Evolutionary conservation across 768 basidiomycete genomes (phyloP).

Genomic region (Obba rivulosa): DNA sequence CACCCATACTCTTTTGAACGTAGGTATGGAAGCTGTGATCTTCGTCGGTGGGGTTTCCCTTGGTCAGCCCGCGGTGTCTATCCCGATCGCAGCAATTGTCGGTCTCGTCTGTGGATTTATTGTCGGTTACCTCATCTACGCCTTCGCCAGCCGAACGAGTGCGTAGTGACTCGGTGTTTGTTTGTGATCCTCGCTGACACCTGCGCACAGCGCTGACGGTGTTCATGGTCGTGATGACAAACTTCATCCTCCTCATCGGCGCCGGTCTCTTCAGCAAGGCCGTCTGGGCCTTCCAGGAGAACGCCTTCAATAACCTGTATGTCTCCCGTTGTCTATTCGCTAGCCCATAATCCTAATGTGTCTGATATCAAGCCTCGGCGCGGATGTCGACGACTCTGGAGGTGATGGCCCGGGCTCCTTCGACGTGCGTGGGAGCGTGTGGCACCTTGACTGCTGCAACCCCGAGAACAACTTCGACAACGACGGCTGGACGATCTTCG

Average conservation of each 20-base stretch:
- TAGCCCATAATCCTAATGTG: background rate
- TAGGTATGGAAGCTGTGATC: constrained; percentile 83
- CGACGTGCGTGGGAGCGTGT: constrained; percentile 76
- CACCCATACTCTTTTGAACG: background rate
- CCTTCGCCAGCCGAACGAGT: constrained; percentile 73
- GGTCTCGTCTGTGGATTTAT: constrained; percentile 75
- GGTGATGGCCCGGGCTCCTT: constrained; percentile 84
- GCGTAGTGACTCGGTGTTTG: constrained; percentile 17
- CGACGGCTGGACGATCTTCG: constrained; percentile 77
- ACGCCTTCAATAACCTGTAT: constrained; percentile 55
- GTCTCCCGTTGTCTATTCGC: constrained; percentile 3
- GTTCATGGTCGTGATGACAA: constrained; percentile 91
- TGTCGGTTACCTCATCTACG: constrained; percentile 74
- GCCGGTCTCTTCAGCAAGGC: constrained; percentile 87
- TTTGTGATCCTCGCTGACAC: background rate
- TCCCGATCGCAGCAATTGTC: constrained; percentile 86
- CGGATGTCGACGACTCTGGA: constrained; percentile 58
- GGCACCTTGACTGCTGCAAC: constrained; percentile 83
- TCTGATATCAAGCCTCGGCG: constrained; percentile 45
- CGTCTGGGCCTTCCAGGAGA: constrained; percentile 64
- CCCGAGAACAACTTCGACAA: constrained; percentile 47
- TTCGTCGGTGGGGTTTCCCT: constrained; percentile 94
- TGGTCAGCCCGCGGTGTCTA: constrained; percentile 72
- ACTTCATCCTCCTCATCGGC: constrained; percentile 88
- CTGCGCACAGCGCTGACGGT: constrained; percentile 55